Evolutionary conservation across 2,329 filamentous ascomycete genomes (phyloP), one percentile per base, ranked within the genome.

Genomic region (Sporothrix luriei): DNA sequence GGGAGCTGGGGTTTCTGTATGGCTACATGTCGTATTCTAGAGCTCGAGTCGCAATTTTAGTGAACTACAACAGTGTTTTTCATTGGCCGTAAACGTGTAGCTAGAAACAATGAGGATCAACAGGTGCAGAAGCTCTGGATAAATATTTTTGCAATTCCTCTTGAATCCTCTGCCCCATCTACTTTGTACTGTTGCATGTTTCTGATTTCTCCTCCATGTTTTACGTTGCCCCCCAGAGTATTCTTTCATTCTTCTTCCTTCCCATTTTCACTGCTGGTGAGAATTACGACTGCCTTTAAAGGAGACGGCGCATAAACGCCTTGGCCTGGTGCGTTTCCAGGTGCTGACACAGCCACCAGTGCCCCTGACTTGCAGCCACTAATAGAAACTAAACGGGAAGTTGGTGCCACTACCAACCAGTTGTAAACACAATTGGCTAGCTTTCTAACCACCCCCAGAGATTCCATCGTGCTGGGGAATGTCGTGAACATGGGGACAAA

Each of bases 301-400:
- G 5, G 5, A 6, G 29, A 33, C 33, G 33, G 33, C 2, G 33
- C 33, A 33, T 33, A 33, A 33, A 33, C 33, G 7, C 9, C 6
- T 33, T 33, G 33, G 33, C 1, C 33, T 4, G 33, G 29, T 33
- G n/a, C n/a, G 55, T 43, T 59, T 59, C 55, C 55, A 59, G 43
- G 33, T 59, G 33, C 55, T 59, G 55, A 43, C n/a, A 14, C 52
- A 19, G 4, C 24, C 1, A 9, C 33, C 33, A 33, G 33, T n/a
- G 29, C 38, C 57, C 57, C 38, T 61, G 57, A 46, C 38, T 46
- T 61, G 38, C 57, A 38, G 57, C 57, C 57, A 61, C 55, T 43
- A 61, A 24, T 43, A 46, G 11, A 26, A 26, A 46, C 21, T 19
- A 33, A 26, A 26, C 33, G 14, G 33, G 33, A 19, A 61, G 4